Evolutionary conservation across 2,329 filamentous ascomycete genomes (phyloP).

Genomic region (Scedosporium boydii): DNA sequence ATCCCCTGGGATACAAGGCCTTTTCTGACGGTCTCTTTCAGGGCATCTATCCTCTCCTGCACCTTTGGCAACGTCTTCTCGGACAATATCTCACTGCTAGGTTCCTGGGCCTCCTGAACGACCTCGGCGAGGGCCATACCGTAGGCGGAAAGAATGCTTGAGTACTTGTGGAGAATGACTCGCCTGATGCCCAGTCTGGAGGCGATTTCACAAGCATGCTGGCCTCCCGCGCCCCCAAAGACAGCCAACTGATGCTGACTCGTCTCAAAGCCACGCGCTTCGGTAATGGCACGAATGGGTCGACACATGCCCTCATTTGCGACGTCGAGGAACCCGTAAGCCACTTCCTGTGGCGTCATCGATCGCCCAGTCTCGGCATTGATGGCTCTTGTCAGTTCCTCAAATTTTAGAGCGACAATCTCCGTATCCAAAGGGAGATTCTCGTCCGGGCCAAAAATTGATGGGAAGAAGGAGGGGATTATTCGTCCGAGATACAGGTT

Average conservation of each 20-base stretch:
- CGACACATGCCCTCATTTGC: slow-evolving; percentile 25
- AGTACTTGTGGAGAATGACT: slow-evolving; percentile 34
- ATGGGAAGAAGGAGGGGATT: slow-evolving; percentile 57
- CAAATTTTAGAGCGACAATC: slow-evolving; percentile 27
- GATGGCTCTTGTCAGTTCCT: slow-evolving; percentile 29
- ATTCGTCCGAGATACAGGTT: slow-evolving; percentile 57
- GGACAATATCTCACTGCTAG: too few species aligned
- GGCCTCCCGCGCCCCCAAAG: slow-evolving; percentile 19
- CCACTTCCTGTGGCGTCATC: slow-evolving; percentile 24
- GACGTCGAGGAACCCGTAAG: slow-evolving; percentile 25
- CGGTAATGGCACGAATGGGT: slow-evolving; percentile 24
- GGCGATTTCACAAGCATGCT: slow-evolving; percentile 34
- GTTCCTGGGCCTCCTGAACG: slow-evolving; percentile 27
- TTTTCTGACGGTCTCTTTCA: too few species aligned
- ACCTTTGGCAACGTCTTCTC: too few species aligned
- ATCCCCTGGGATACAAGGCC: too few species aligned
- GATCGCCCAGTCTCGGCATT: slow-evolving; percentile 15
- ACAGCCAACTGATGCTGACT: slow-evolving; percentile 24
- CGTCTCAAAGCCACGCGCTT: slow-evolving; percentile 24
- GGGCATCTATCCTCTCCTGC: too few species aligned
- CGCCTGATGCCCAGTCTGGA: slow-evolving; percentile 30
- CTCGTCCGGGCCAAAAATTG: slow-evolving; percentile 62
- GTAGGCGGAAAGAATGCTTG: slow-evolving; percentile 35
- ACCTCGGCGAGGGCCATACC: slow-evolving; percentile 31
- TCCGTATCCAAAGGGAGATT: slow-evolving; percentile 40